A percentile compares a stretch with the other conserved stretches of the same genome.
Conservation (phyloP, 306 rosid species). For the Elaeagnus macrophylla region DNA sequence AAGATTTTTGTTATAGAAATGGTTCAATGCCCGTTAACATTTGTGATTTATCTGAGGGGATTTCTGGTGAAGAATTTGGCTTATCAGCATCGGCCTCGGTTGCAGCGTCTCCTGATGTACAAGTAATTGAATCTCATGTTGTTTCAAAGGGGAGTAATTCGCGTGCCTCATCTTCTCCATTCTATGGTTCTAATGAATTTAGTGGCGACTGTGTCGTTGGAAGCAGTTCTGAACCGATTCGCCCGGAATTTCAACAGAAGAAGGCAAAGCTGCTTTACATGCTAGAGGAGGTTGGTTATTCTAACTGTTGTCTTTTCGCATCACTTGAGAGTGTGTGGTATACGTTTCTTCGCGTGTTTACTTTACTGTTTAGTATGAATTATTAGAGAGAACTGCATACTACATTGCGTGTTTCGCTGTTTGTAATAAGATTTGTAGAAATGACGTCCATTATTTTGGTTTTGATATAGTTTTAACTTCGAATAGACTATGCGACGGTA, state of each 20-base stretch:
- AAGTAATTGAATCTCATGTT: constrained; percentile 30
- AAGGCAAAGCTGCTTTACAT: constrained; percentile 71
- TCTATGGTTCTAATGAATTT: constrained; percentile 37
- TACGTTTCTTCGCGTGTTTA: neutral
- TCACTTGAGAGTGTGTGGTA: too few relatives aligned
- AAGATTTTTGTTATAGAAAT: constrained; percentile 36
- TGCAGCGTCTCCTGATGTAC: constrained; percentile 4
- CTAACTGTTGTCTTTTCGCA: neutral
- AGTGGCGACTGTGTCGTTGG: constrained; percentile 35
- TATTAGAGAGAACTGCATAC: too few relatives aligned
- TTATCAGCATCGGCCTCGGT: constrained; percentile 24
- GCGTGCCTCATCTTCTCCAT: constrained; percentile 42
- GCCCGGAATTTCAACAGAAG: constrained; percentile 59
- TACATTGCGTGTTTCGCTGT: too few relatives aligned
- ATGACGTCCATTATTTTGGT: too few relatives aligned
- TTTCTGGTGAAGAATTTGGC: constrained; percentile 32
- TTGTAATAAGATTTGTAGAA: too few relatives aligned
- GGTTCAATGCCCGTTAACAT: constrained; percentile 15
- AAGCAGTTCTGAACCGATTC: constrained; percentile 34
- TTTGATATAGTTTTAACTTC: too few relatives aligned
- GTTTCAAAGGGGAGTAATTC: constrained; percentile 25
- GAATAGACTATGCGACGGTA: too few relatives aligned
- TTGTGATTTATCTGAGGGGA: constrained; percentile 31
- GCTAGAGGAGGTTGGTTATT: constrained; percentile 80
- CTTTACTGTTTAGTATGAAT: neutral